These are phyloP conservation scores for Hypoxylon sp. DNA, from an alignment of 2,329 filamentous ascomycete species.

Conservation along the genomic window DNA sequence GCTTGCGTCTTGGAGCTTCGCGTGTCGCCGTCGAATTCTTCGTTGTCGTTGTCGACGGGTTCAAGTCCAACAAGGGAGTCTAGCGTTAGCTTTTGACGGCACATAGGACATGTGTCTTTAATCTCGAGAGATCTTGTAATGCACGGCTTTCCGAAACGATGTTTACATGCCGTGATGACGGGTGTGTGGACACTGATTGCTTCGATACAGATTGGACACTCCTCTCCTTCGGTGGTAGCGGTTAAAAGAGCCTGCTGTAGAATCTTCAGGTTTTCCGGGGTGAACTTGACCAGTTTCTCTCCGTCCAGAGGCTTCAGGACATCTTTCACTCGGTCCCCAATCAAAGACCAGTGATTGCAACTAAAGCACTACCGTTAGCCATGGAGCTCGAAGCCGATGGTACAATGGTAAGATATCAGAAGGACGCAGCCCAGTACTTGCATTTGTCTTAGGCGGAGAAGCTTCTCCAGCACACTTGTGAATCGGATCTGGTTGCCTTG, in stretches of 20 bases:
- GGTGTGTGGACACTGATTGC: constrained; percentile 69
- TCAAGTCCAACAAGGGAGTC: constrained; percentile 73
- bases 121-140: constrained; percentile 79
- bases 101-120: constrained; percentile 87
- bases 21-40: constrained; percentile 69
- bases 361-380: constrained; percentile 50
- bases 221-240: constrained; percentile 82
- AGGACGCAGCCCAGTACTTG: constrained; percentile 49
- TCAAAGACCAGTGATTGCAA: constrained; percentile 90
- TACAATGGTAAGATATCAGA: constrained; percentile 41
- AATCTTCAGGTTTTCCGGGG: constrained; percentile 75
- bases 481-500: constrained; percentile 59
- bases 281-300: constrained; percentile 75
- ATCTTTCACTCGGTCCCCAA: constrained; percentile 78
- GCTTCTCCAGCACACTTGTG: constrained; percentile 80
- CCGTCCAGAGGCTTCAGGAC: constrained; percentile 76
- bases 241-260: constrained; percentile 81
- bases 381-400: constrained; percentile 12
- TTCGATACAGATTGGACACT: constrained; percentile 86
- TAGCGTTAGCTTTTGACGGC: constrained; percentile 74
- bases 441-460: constrained; percentile 84
- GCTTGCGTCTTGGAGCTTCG: constrained; percentile 87
- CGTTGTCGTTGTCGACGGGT: constrained; percentile 62
- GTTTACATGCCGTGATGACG: constrained; percentile 87
- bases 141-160: constrained; percentile 80